Evolutionary conservation across 225 moss, liverwort and hornwort genomes (phyloP).

Genomic region (Polytrichum formosum): DNA sequence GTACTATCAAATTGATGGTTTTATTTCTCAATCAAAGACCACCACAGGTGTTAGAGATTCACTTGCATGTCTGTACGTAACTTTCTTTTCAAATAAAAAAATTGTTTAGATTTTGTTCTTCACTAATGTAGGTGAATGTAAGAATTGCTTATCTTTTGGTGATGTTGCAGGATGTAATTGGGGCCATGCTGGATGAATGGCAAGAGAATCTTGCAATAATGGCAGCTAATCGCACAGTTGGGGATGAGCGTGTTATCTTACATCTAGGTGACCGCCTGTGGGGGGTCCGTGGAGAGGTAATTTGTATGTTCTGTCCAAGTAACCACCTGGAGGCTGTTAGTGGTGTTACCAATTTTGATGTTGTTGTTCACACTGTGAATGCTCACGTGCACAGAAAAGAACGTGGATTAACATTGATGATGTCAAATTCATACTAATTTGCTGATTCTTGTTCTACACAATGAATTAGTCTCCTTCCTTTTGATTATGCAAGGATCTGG

Average conservation of each 20-base stretch:
- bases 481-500: too few relatives aligned
- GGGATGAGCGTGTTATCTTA: conserved; percentile 79
- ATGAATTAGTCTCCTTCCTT: too few relatives aligned
- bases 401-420: not conserved
- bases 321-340: not conserved
- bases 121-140: too few relatives aligned
- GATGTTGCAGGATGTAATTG: conserved; percentile 51
- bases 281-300: conserved; percentile 75
- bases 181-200: conserved; percentile 83
- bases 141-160: conserved; percentile 7
- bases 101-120: not conserved
- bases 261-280: conserved; percentile 80
- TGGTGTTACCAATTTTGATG: not conserved
- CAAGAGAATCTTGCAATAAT: conserved; percentile 85
- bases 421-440: too few relatives aligned
- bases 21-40: too few relatives aligned
- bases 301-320: conserved; percentile 6
- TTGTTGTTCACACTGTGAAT: not conserved
- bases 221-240: conserved; percentile 73
- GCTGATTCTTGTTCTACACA: too few relatives aligned
- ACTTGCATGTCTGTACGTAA: not conserved
- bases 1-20: too few relatives aligned
- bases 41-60: not conserved
- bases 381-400: not conserved
- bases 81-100: not conserved